Conservation (phyloP, 208 protist genomes). For the Naegleria lovaniensis region DNA sequence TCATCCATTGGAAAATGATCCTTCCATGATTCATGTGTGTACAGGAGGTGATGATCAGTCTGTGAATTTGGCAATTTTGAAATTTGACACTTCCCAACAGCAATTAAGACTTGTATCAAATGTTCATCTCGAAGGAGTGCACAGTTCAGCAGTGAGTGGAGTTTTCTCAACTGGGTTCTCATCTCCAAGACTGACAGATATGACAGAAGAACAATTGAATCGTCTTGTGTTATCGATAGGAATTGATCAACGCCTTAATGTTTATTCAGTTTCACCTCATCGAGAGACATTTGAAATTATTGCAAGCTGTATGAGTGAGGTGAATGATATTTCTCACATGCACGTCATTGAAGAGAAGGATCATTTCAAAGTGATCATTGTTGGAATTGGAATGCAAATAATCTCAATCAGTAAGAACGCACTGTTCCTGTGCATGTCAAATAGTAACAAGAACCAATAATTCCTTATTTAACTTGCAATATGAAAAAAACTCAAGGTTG, state of each 20-base stretch:
- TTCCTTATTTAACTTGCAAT: no score
- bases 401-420: not conserved
- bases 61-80: not conserved
- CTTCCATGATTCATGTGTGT: not conserved
- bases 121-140: not conserved
- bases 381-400: not conserved
- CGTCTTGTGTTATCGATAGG: not conserved
- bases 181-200: no score
- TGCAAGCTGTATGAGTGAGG: not conserved
- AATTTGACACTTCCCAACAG: not conserved
- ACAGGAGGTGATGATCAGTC: not conserved
- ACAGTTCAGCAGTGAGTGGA: not conserved
- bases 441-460: no score
- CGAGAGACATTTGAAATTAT: not conserved
- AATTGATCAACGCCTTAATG: not conserved
- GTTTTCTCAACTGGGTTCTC: not conserved
- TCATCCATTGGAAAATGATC: not conserved
- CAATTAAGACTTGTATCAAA: not conserved
- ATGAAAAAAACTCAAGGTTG: no score
- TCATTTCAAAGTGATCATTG: not conserved
- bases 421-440: no score
- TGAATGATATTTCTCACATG: not conserved
- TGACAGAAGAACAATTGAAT: no score
- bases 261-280: not conserved
- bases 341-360: not conserved